Base-by-base conservation (phyloP, 2,329 filamentous ascomycete species). In the Hymenoscyphus linearis region DNA sequence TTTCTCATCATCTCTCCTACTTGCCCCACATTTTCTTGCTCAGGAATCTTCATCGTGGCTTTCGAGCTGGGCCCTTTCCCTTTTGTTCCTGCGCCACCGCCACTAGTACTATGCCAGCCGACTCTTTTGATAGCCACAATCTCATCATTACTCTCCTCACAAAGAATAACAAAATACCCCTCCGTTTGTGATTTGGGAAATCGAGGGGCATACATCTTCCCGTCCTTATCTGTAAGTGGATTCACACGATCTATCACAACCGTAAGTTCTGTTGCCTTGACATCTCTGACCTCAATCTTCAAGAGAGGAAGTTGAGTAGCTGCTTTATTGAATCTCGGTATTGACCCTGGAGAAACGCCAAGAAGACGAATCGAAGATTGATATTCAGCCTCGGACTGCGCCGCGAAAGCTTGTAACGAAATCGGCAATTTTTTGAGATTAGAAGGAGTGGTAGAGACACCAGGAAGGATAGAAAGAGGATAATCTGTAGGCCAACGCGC, bases 101-200 rank as follows among this genome's bases (percentile, higher is more conserved):
- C 67, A 60, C 70, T 66, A 64, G 72, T 62, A 25, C 34, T 34
- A 55, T 71, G 74, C 93, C 95, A 98, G 1, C 86, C 87, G 0
- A 95, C 84, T 34, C 95, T 81, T 81, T 96, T 98, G 65, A 99
- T 79, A 2, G 89, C 93, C 3, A 96, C 75, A 44, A 98, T 81
- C 67, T 97, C 91, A 62, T 93, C 91, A 6, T 77, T 82, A 0
- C 78, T 78, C 2, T 83, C 70, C 68, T 89, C 85, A 6, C 86
- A 87, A 0, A 96, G 82, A 25, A 98, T 72, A 14, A 95, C 84
- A 74, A 99, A 98, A 83, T 88, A 98, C 0, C 93, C 93, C 71
- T 99, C 95, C 0, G 86, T 95, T 75, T 99, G 95, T 16, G 92
- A 86, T 76, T 99, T 99, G 1, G 93, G 93, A 76, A 96, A 98